Conservation (phyloP, 805 yeast genomes). For the Starmera quercuum region DNA sequence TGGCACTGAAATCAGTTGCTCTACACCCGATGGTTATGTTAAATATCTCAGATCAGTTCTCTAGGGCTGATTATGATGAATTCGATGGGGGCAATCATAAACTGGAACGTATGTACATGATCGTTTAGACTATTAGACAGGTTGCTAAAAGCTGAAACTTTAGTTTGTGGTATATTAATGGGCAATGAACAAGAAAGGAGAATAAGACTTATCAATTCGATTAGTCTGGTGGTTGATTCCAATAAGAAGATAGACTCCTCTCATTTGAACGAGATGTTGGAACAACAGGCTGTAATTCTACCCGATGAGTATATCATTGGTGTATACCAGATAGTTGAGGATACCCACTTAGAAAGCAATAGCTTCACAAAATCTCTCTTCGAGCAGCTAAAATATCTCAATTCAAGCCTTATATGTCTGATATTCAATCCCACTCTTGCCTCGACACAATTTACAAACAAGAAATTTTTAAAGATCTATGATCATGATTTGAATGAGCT, state of each 20-base stretch:
- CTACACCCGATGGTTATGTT: slow-evolving; percentile 3
- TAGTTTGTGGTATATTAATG: slow-evolving; percentile 1
- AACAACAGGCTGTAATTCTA: slow-evolving; percentile 1
- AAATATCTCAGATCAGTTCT: slow-evolving; percentile 2
- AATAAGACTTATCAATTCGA: not conserved
- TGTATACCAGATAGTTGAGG: slow-evolving; percentile 1
- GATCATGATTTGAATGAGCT: not conserved
- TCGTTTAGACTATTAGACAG: not conserved
- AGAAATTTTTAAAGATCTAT: not conserved
- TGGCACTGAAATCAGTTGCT: not conserved
- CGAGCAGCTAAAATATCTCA: not conserved
- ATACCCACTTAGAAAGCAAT: not conserved
- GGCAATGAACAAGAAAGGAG: not conserved
- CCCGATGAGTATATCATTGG: slow-evolving; percentile 4
- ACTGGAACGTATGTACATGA: not conserved
- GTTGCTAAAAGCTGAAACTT: too few relatives aligned
- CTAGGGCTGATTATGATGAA: not conserved
- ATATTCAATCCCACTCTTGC: slow-evolving; percentile 1
- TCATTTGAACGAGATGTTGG: not conserved
- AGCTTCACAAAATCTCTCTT: not conserved
- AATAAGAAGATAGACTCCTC: not conserved
- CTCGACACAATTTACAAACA: not conserved
- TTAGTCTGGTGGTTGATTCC: not conserved
- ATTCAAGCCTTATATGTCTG: not conserved
- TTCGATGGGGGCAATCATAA: not conserved